phyloP scores from a whole-genome alignment of 768 basidiomycete genomes.

The Podaxis sp. region DNA sequence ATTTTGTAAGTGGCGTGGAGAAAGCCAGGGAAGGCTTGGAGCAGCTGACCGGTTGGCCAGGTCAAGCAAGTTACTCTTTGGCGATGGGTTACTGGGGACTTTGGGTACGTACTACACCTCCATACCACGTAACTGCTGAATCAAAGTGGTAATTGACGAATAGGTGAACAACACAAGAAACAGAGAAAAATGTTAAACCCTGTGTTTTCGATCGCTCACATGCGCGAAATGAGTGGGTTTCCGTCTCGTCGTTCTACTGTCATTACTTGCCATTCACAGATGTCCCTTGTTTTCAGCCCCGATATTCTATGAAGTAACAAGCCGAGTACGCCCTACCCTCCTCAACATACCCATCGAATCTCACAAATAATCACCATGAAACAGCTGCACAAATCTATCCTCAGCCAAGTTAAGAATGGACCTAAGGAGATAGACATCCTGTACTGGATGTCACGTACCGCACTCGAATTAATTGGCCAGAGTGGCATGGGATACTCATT shows the following conservation, averaged over 20 bases:
- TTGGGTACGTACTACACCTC: constrained; percentile 20
- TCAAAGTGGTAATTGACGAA: background rate
- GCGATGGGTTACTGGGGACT: constrained; percentile 28
- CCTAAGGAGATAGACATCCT: constrained; percentile 33
- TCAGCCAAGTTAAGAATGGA: constrained; percentile 25
- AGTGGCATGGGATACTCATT: constrained; percentile 47
- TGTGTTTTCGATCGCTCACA: constrained; percentile 40
- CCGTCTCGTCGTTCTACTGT: background rate
- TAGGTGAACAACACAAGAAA: constrained; percentile 41
- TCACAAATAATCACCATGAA: background rate
- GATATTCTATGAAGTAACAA: constrained; percentile 31
- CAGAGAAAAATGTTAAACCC: constrained; percentile 48
- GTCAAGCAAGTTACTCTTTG: constrained; percentile 23
- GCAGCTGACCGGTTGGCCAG: constrained; percentile 3
- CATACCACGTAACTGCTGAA: background rate
- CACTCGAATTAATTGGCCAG: constrained; percentile 51
- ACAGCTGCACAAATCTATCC: constrained; percentile 28
- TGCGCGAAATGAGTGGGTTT: constrained; percentile 33
- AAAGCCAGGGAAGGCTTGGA: background rate
- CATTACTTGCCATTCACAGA: background rate
- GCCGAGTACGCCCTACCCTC: constrained; percentile 22
- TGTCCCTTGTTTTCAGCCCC: constrained; percentile 25
- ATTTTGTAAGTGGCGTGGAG: constrained; percentile 22
- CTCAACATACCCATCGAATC: background rate
- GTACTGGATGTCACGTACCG: constrained; percentile 40